Evolutionary conservation across 352 stramenopile species (phyloP), one percentile per base, ranked within the genome.

Genomic region (Phytophthora pistaciae): DNA sequence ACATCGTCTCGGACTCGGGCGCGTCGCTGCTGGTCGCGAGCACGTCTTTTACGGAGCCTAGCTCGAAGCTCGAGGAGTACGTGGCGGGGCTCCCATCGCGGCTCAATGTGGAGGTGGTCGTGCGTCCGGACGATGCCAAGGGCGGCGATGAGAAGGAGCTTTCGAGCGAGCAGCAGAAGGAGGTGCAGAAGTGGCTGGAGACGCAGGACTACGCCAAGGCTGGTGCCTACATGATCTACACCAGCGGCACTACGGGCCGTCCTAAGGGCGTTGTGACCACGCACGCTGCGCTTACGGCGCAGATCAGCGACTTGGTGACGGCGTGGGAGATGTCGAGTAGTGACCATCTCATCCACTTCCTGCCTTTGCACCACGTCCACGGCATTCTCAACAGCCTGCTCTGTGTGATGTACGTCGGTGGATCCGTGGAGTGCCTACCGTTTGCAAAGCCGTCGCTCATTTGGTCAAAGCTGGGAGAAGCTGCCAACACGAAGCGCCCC

Each of bases 351-450:
- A 71, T 98, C 27, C 91, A 98, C 66, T 95, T 97, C 64, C 56
- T 98, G 8, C 94, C 94, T 20, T 69, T 98, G 27, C 92, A 98
- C 60, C 94, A 98, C 64, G 82, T 98, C 7, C 93, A 98, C 72
- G 93, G 92, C 23, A 84, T 97, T 14, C 79, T 98, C 27, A 98
- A 98, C 81, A 97, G 96, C 54, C 49, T 97, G 20, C 68, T 92
- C 16, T 96, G 90, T 78, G 81, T 91, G 16, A 77, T 94, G 61
- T 95, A 87, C 64, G 79, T 78, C 21, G 93, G 93, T 27, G 91
- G 80, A 8, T 92, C 84, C 60, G 79, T 97, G 53, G 87, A 98
- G 76, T 96, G 97, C 65, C 66, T 96, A 20, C 25, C 66, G 27
- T 86, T 72, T 9, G 89, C 90, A 56, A 78, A 91, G 61, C 58